Evolutionary conservation across 2,329 filamentous ascomycete species (phyloP).

Genomic region (Dactylellina haptotyla): DNA sequence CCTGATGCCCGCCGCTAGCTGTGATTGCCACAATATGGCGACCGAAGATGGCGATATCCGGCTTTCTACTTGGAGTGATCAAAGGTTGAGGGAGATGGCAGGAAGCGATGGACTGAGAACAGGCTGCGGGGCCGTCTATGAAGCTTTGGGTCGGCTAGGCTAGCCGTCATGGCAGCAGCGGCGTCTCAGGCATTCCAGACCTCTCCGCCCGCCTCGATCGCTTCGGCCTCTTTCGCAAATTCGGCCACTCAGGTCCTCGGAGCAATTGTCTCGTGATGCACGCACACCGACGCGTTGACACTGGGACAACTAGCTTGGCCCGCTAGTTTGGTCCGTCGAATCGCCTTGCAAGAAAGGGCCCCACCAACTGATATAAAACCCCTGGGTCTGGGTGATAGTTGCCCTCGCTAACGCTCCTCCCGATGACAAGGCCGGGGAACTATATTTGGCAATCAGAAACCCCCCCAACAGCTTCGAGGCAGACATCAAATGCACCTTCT

Average conservation of each 20-base stretch:
- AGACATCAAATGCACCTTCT: no score
- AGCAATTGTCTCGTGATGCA: constrained; percentile 46
- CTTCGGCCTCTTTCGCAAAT: neutral
- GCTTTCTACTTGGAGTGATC: neutral
- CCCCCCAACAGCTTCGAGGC: neutral
- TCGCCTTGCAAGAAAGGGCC: neutral
- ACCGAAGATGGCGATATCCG: neutral
- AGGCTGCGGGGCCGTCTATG: constrained; percentile 25
- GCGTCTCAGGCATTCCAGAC: constrained; percentile 14
- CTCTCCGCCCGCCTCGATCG: constrained; percentile 4
- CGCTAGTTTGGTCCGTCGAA: neutral
- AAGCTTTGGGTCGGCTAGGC: constrained; percentile 21
- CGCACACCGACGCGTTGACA: constrained; percentile 31
- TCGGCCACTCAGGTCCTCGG: constrained; percentile 6
- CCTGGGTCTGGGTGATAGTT: no score
- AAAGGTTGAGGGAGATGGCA: constrained; percentile 19
- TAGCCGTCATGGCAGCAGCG: constrained; percentile 30
- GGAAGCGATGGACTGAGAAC: constrained; percentile 20
- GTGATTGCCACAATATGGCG: constrained; percentile 4
- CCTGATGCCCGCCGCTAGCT: neutral
- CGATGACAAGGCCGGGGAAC: constrained; percentile 10
- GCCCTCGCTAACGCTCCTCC: constrained; percentile 32
- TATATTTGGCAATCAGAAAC: constrained; percentile 21
- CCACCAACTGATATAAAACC: neutral
- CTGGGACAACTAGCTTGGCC: constrained; percentile 3